Evolutionary conservation across 225 moss, liverwort and hornwort genomes (phyloP), one percentile per base, ranked within the genome.

Genomic region (Asterella californica): DNA sequence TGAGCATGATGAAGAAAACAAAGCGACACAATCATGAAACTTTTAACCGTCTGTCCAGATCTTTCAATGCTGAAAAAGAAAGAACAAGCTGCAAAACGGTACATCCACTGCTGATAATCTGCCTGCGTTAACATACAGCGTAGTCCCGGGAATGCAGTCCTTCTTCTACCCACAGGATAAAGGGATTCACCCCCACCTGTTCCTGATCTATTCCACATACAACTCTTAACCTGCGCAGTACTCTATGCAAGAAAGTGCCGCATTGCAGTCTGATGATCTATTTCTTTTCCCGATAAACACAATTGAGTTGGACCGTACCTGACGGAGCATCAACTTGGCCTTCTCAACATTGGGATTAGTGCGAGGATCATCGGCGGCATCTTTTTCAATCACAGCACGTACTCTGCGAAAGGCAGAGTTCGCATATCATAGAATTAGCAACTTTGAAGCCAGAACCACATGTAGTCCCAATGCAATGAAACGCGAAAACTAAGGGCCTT

Each of bases 381-480:
- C 96, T 71, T 83, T 94, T 77, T 93, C 94, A 84, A 97, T 89
- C 0, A 88, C 82, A 30, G 72, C 82, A 47, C 89, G 96, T 63
- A 97, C 96, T 87, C 96, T 97, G 79, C 21, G 10, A 36, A 75
- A 57, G 25, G 24, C 32, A 76, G 29, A 25, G 5, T 46, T 71
- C 46, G 19, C 18, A 69, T 10, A 9, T 65, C 32, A 33, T 14
- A 30, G 11, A 65, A 18, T 65, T 15, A 65, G 65, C 27, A 33
- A 65, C 2, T 57, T 57, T 22, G 12, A 32, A 32, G 33, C 65
- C 65, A 65, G 18, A 14, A 10, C n/a, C 61, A 25, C 52, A 52
- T 10, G 10, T 1, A 1, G 12, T 11, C 10, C 1, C 52, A 17
- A 52, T 52, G 17, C 52, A 52, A 14, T 1, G 12, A 52, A 57